These are phyloP conservation scores for Bolboschoenus planiculmis DNA, from an alignment of 176 grass and related monocot genomes.

Conservation along the genomic window DNA sequence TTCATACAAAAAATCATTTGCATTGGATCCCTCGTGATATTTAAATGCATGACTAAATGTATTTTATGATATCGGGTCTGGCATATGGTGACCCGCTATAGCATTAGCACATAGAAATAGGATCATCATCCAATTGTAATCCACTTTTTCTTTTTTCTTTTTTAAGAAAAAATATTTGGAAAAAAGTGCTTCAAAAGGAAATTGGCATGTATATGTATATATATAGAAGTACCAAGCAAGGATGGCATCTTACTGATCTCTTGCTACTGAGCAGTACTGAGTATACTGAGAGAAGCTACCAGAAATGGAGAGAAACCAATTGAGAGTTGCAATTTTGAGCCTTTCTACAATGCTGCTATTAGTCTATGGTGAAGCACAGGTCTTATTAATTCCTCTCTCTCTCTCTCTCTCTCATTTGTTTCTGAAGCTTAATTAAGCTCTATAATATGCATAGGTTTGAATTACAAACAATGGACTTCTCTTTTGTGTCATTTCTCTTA, in stretches of 20 bases:
- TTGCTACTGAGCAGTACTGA: background rate
- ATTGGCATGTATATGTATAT: background rate
- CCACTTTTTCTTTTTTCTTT: background rate
- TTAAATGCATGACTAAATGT: too few relatives aligned
- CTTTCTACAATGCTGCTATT: background rate
- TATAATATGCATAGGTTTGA: too few relatives aligned
- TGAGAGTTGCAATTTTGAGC: background rate
- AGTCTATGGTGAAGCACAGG: slow-evolving; percentile 18
- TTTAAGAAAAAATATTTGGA: background rate
- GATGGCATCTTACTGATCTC: background rate
- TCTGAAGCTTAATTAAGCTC: background rate
- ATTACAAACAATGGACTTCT: background rate
- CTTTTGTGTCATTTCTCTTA: background rate
- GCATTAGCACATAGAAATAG: background rate
- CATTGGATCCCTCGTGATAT: background rate
- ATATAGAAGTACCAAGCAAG: background rate
- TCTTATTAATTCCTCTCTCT: background rate
- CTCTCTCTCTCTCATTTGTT: background rate
- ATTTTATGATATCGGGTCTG: background rate
- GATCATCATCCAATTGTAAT: background rate
- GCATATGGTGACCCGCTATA: background rate
- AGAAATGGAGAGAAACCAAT: slow-evolving; percentile 21
- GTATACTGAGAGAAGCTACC: background rate
- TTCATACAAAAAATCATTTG: background rate
- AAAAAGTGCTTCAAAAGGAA: background rate